Conservation (phyloP, 1,139 yeast genomes). For the Pichia sp. region DNA sequence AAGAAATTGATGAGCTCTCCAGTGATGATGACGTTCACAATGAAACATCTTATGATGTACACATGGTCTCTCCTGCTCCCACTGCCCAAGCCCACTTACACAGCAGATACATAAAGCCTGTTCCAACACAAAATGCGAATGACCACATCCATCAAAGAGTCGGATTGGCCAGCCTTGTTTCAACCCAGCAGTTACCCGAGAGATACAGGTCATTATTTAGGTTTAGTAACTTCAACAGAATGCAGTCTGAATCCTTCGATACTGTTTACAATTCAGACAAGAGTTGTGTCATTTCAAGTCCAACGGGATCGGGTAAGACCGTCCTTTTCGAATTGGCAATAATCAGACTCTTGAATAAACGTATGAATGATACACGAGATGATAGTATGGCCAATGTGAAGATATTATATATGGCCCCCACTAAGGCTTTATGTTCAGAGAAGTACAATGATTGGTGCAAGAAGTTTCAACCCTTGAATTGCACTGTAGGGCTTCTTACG, state of each 20-base stretch:
- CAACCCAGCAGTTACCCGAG: conserved; percentile 12
- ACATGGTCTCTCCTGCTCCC: too few species aligned
- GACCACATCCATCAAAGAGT: too few species aligned
- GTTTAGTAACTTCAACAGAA: conserved; percentile 36
- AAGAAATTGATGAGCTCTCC: neutral
- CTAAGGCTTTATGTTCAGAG: conserved; percentile 45
- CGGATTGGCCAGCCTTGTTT: neutral
- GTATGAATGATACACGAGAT: conserved; percentile 7
- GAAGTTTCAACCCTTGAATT: conserved; percentile 30
- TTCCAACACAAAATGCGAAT: neutral
- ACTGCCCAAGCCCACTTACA: too few species aligned
- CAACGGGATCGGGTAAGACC: conserved; percentile 55
- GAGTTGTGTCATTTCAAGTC: conserved; percentile 44
- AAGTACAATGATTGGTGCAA: conserved; percentile 37
- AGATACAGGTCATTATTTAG: conserved; percentile 26
- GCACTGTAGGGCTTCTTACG: conserved; percentile 41
- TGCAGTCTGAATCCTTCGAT: conserved; percentile 42
- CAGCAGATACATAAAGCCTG: neutral
- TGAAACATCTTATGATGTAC: neutral
- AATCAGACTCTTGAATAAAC: conserved; percentile 27
- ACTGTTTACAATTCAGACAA: conserved; percentile 29
- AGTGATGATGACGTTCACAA: neutral
- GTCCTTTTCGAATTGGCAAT: conserved; percentile 48
- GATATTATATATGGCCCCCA: conserved; percentile 46
- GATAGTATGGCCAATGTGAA: conserved; percentile 25